phyloP scores from a whole-genome alignment of 805 yeast genomes.

The Yamadazyma olivae region DNA sequence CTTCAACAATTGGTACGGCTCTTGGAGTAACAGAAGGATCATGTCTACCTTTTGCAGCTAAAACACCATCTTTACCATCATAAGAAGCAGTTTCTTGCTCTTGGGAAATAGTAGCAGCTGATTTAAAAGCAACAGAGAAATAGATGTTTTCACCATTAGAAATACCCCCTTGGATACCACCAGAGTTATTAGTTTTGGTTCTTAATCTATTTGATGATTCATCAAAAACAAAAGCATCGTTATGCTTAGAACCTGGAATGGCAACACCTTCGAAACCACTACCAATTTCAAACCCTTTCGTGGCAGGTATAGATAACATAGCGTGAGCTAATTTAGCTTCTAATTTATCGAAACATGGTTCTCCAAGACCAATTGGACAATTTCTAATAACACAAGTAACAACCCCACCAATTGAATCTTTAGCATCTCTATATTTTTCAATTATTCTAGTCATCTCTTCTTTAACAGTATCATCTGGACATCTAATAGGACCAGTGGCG shows the following conservation, averaged over 20 bases:
- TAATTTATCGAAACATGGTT: slow-evolving; percentile 94
- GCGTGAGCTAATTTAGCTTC: slow-evolving; percentile 97
- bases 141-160: slow-evolving; percentile 93
- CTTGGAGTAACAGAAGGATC: slow-evolving; percentile 98
- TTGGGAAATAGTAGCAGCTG: slow-evolving; percentile 96
- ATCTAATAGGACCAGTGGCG: slow-evolving; percentile 83
- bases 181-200: slow-evolving; percentile 88
- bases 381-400: slow-evolving; percentile 97
- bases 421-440: slow-evolving; percentile 77
- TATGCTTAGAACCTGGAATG: slow-evolving; percentile 91
- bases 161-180: slow-evolving; percentile 98
- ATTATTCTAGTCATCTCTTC: slow-evolving; percentile 83
- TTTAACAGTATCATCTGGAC: slow-evolving; percentile 75
- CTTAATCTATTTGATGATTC: slow-evolving; percentile 62
- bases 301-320: slow-evolving; percentile 96
- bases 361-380: slow-evolving; percentile 94
- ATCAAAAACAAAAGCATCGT: slow-evolving; percentile 76
- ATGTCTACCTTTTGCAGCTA: slow-evolving; percentile 97
- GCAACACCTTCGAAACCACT: slow-evolving; percentile 90
- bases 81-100: slow-evolving; percentile 87
- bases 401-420: slow-evolving; percentile 96
- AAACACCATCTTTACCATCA: slow-evolving; percentile 81
- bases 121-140: slow-evolving; percentile 94
- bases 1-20: slow-evolving; percentile 97
- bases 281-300: slow-evolving; percentile 97